A percentile compares a stretch with the other conserved stretches of the same genome.
Evolutionary conservation across 2,329 filamentous ascomycete species (phyloP).

Genomic region (Thielaviopsis musarum): DNA sequence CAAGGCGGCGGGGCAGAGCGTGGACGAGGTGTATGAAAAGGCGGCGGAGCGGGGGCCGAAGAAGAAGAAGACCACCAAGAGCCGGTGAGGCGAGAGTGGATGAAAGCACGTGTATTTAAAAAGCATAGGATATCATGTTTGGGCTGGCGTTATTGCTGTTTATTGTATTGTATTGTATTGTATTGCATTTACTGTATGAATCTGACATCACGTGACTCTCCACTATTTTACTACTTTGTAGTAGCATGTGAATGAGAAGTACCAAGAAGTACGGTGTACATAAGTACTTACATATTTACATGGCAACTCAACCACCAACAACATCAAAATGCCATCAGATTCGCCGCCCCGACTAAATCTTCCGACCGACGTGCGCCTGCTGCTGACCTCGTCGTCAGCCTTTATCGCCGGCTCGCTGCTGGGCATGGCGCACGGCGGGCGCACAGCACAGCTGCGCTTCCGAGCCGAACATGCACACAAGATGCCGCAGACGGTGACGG

Average conservation of each 20-base stretch:
- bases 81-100: conserved; percentile 31
- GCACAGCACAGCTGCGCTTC: conserved; percentile 64
- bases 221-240: no score
- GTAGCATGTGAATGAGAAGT: no score
- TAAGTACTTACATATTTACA: no score
- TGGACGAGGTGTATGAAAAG: conserved; percentile 42
- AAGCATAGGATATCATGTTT: background rate
- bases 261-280: no score
- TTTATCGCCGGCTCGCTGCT: conserved; percentile 54
- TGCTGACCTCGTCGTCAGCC: conserved; percentile 44
- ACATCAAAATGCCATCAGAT: background rate
- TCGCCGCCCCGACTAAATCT: conserved; percentile 38
- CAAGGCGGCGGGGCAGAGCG: conserved; percentile 43
- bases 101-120: background rate
- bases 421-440: conserved; percentile 55
- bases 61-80: conserved; percentile 42
- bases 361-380: conserved; percentile 46
- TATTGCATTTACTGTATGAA: no score
- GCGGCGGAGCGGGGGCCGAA: conserved; percentile 31
- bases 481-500: conserved; percentile 62
- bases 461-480: conserved; percentile 93
- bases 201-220: background rate
- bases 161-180: no score
- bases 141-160: no score
- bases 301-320: background rate